Evolutionary conservation across 208 protist species (phyloP), one percentile per base, ranked within the genome.

Genomic region (Acanthamoeba castellanii): DNA sequence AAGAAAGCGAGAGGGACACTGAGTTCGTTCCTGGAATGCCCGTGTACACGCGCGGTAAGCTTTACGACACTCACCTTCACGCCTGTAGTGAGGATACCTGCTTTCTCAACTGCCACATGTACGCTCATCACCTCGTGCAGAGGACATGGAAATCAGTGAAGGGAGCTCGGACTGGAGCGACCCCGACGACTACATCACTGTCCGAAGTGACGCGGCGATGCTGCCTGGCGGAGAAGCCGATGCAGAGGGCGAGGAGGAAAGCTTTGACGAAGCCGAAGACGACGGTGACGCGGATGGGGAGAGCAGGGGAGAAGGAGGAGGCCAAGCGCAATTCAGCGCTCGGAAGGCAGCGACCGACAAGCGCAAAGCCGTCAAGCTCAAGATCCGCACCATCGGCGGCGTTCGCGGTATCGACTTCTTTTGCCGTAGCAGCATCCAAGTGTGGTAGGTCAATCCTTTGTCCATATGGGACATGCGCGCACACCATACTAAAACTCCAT

Each of bases 331-430:
- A 27, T 61, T 27, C 57, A 61, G 57, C 72, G 4, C 72, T 42
- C 42, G 37, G 13, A 82, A 82, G 57, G 57, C 20, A 70, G 27
- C 64, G 27, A 27, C n/a, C 64, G 64, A 27, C 64, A 70, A 34
- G 64, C 64, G 64, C 16, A 30, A 82, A 27, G 0, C 72, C 72
- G 37, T 82, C 42, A 82, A 52, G 72, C 72, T 82, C 72, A 34
- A 82, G 34, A 34, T 82, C 25, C 34, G 72, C 30, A 50, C 72
- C 27, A 52, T 82, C 5, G 42, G 30, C 22, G 72, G 72, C 32
- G 34, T 82, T 82, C 72, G 72, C 11, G 72, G 72, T 32, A 82
- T 82, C 34, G 27, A 82, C 72, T 82, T 82, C 72, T 82, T 82
- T 27, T 47, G 72, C 34, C 72, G 72, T 18, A 82, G 16, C 72